A percentile compares a stretch with the other conserved stretches of the same genome.
Conservation (phyloP, 2,329 filamentous ascomycete genomes). For the Bipolaris bicolor region DNA sequence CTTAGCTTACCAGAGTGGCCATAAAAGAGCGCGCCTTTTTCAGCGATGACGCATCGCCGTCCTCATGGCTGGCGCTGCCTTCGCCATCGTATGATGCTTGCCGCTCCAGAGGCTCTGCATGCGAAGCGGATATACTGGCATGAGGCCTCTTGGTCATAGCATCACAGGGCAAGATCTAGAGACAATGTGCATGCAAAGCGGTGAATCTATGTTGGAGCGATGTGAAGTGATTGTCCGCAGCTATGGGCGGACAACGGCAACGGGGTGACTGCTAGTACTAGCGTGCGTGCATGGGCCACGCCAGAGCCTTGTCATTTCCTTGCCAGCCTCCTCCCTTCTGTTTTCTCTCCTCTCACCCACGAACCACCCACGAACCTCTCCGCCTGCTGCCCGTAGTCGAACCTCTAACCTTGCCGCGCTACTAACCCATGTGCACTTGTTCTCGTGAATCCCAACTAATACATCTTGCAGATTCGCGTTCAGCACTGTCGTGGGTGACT, state of each 20-base stretch:
- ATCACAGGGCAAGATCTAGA: conserved; percentile 21
- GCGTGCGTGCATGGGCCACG: conserved; percentile 15
- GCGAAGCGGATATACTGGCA: conserved; percentile 30
- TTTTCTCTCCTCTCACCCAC: neutral
- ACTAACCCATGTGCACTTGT: no score
- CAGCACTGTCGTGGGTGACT: no score
- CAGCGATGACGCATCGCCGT: conserved; percentile 32
- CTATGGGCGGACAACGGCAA: neutral
- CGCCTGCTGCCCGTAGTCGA: neutral
- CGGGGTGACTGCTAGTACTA: conserved; percentile 1
- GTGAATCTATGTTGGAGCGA: neutral
- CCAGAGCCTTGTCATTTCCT: neutral
- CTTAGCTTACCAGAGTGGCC: conserved; percentile 39
- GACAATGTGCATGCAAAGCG: conserved; percentile 10
- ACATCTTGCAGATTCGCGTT: no score
- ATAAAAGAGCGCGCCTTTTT: conserved; percentile 47
- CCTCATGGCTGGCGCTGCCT: conserved; percentile 31
- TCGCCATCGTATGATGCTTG: conserved; percentile 30
- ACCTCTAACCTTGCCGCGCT: neutral
- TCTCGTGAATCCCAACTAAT: no score
- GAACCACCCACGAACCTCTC: no score
- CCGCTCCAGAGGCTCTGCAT: conserved; percentile 22
- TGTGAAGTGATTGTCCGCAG: conserved; percentile 6
- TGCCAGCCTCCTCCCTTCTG: neutral
- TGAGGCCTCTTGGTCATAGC: conserved; percentile 47